Conservation (phyloP, 768 basidiomycete genomes). For the Boletus rubroflammeus region DNA sequence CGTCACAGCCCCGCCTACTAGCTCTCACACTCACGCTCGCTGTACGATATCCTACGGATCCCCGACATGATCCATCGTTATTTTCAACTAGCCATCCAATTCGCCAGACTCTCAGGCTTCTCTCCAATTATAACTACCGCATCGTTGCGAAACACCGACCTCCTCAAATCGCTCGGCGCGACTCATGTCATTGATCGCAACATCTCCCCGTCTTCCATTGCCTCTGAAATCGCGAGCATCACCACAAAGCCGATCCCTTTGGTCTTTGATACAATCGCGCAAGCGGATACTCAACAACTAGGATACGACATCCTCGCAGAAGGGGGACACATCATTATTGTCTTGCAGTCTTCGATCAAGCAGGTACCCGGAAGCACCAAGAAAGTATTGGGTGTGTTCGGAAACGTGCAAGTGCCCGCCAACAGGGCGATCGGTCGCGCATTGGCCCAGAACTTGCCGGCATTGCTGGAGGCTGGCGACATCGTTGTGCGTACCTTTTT, state of each 20-base stretch:
- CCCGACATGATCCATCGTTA: background rate
- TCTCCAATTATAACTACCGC: slow-evolving; percentile 40
- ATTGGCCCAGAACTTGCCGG: slow-evolving; percentile 10
- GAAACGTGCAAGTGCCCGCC: slow-evolving; percentile 7
- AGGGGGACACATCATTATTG: slow-evolving; percentile 29
- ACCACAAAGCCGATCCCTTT: slow-evolving; percentile 11
- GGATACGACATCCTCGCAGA: slow-evolving; percentile 31
- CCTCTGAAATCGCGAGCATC: slow-evolving; percentile 16
- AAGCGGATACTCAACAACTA: slow-evolving; percentile 32
- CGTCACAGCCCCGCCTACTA: slow-evolving; percentile 24
- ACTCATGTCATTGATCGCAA: slow-evolving; percentile 36
- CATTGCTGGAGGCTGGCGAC: slow-evolving; percentile 12
- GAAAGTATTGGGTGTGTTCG: slow-evolving; percentile 7
- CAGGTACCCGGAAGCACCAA: slow-evolving; percentile 15
- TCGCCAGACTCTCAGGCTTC: slow-evolving; percentile 34
- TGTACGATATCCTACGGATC: background rate
- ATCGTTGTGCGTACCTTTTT: slow-evolving; percentile 11
- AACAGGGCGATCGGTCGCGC: slow-evolving; percentile 15
- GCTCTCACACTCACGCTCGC: slow-evolving; percentile 5
- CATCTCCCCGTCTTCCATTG: slow-evolving; percentile 9
- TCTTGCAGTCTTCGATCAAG: slow-evolving; percentile 5
- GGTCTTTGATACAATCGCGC: slow-evolving; percentile 27
- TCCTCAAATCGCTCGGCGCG: slow-evolving; percentile 36
- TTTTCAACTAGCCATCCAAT: slow-evolving; percentile 29
- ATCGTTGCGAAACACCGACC: slow-evolving; percentile 32